Percentiles rank a stretch among this genome's conserved stretches.
phyloP scores from a whole-genome alignment of 805 yeast genomes.

The Ogataea degrootiae region DNA sequence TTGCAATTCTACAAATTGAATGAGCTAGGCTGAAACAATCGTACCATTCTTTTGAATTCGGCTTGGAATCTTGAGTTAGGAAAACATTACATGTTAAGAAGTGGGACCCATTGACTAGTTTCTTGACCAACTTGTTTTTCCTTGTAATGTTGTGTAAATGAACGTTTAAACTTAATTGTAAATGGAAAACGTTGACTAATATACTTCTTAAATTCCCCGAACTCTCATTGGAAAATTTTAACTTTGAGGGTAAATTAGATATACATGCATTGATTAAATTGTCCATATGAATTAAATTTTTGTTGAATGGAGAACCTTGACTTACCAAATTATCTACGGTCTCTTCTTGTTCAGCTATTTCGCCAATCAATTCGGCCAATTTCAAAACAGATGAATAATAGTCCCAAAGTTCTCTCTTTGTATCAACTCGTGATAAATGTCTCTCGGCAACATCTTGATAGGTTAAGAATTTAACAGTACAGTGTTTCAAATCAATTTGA shows the following conservation, averaged over 20 bases:
- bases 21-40: background rate
- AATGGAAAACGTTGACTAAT: background rate
- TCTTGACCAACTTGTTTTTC: background rate
- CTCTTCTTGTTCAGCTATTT: conserved; percentile 1
- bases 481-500: background rate
- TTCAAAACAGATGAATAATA: conserved; percentile 1
- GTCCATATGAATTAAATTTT: conserved; percentile 1
- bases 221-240: background rate
- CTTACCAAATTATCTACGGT: background rate
- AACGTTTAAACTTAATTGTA: background rate
- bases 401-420: background rate
- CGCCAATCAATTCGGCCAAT: conserved; percentile 2
- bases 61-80: background rate
- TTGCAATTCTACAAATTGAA: background rate
- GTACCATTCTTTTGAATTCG: background rate
- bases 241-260: background rate
- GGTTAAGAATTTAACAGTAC: conserved; percentile 1
- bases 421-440: background rate
- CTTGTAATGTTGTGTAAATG: background rate
- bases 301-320: background rate
- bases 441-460: background rate
- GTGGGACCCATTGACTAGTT: background rate
- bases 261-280: conserved; percentile 1
- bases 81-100: background rate
- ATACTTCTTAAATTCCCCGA: background rate